Conservation (phyloP, 2,329 filamentous ascomycete genomes). For the Neoarthrinium moseri region DNA sequence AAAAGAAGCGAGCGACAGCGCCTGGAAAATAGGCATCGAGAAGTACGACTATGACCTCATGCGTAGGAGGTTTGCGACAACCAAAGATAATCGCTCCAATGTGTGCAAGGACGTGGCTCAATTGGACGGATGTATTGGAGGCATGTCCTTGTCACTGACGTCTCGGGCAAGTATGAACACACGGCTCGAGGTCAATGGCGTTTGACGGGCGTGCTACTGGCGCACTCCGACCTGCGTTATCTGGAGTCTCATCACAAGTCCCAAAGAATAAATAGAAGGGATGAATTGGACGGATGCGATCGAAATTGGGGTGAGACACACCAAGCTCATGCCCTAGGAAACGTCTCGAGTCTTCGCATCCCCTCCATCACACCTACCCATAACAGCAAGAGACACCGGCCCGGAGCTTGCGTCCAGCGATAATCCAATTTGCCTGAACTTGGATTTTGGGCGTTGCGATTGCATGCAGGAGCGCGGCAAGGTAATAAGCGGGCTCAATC, state of each 20-base stretch:
- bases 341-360: background rate
- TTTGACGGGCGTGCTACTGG: background rate
- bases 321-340: background rate
- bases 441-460: background rate
- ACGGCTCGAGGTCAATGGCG: too few relatives aligned
- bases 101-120: too few relatives aligned
- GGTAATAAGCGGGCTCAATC: conserved; percentile 4
- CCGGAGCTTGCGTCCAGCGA: background rate
- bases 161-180: too few relatives aligned
- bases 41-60: background rate
- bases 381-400: conserved; percentile 1
- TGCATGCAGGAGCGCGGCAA: background rate
- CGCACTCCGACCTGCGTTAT: background rate
- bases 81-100: background rate
- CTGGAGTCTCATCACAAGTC: background rate
- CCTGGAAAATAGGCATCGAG: background rate
- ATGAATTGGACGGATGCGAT: background rate
- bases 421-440: conserved; percentile 4
- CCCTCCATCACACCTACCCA: conserved; percentile 2
- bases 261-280: background rate
- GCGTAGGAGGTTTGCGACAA: background rate
- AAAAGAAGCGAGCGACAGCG: background rate
- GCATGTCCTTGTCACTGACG: too few relatives aligned
- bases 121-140: too few relatives aligned
- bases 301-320: background rate